phyloP scores from a whole-genome alignment of 169 alveolate genomes.

The Plasmodium inui region DNA sequence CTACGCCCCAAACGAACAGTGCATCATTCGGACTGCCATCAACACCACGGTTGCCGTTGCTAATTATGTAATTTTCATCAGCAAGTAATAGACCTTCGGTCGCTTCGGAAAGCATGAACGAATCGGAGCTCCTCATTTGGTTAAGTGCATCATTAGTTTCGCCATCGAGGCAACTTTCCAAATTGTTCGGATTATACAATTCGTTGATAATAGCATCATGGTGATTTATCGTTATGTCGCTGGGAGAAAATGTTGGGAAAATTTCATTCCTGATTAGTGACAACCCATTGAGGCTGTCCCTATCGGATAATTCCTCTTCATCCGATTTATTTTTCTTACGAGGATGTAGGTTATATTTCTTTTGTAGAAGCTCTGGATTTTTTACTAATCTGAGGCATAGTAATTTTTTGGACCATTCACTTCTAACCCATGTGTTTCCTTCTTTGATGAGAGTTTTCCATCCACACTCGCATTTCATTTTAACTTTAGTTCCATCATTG shows the following conservation, averaged over 20 bases:
- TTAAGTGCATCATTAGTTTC: not conserved
- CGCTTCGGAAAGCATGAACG: not conserved
- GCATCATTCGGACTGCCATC: not conserved
- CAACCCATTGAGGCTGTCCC: not conserved
- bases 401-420: conserved; percentile 76
- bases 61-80: conserved; percentile 2
- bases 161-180: not conserved
- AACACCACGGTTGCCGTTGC: not conserved
- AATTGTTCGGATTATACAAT: not conserved
- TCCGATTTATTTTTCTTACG: conserved; percentile 27
- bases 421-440: conserved; percentile 75
- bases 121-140: not conserved
- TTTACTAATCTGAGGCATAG: conserved; percentile 52
- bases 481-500: conserved; percentile 72
- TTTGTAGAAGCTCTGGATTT: conserved; percentile 51
- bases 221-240: not conserved
- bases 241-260: not conserved
- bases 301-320: conserved; percentile 22
- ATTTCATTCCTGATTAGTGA: not conserved
- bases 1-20: not conserved
- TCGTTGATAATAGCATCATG: not conserved
- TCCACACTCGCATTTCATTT: conserved; percentile 76
- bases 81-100: not conserved
- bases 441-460: conserved; percentile 73
- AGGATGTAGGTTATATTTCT: conserved; percentile 52